Conservation (phyloP, 1,284 basidiomycete species). For the Kwoniella shivajii region DNA sequence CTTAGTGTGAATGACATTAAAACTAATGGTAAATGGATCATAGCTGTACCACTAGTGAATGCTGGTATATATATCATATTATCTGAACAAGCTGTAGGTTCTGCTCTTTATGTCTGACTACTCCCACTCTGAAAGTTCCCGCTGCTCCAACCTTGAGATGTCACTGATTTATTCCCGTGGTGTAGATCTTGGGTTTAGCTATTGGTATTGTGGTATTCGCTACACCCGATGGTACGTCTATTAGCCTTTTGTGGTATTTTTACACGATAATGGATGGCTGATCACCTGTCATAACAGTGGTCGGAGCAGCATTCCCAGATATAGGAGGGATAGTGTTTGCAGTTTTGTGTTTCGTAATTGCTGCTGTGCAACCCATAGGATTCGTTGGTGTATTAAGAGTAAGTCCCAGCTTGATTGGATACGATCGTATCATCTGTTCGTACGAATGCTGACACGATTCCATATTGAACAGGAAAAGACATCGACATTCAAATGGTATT, state of each 20-base stretch:
- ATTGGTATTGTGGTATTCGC: constrained; percentile 75
- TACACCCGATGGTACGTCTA: constrained; percentile 60
- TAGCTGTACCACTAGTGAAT: constrained; percentile 80
- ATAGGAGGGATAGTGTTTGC: constrained; percentile 75
- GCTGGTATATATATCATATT: constrained; percentile 81
- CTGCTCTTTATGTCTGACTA: background rate
- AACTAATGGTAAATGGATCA: background rate
- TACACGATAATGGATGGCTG: background rate
- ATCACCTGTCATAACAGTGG: constrained; percentile 61
- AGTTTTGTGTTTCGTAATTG: constrained; percentile 70
- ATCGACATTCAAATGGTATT: constrained; percentile 72
- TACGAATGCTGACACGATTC: background rate
- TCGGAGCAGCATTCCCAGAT: constrained; percentile 75
- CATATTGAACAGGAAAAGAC: constrained; percentile 66
- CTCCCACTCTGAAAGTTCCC: too few species aligned
- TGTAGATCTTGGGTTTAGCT: constrained; percentile 62
- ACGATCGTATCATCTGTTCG: background rate
- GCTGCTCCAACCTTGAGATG: too few species aligned
- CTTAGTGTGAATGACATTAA: background rate
- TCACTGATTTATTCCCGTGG: constrained; percentile 1
- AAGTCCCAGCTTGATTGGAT: constrained; percentile 32
- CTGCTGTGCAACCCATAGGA: constrained; percentile 73
- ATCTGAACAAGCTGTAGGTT: constrained; percentile 67
- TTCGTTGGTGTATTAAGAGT: constrained; percentile 78
- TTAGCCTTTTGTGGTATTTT: too few species aligned